phyloP scores from a whole-genome alignment of 1,284 basidiomycete species.

The Melampsora americana region DNA sequence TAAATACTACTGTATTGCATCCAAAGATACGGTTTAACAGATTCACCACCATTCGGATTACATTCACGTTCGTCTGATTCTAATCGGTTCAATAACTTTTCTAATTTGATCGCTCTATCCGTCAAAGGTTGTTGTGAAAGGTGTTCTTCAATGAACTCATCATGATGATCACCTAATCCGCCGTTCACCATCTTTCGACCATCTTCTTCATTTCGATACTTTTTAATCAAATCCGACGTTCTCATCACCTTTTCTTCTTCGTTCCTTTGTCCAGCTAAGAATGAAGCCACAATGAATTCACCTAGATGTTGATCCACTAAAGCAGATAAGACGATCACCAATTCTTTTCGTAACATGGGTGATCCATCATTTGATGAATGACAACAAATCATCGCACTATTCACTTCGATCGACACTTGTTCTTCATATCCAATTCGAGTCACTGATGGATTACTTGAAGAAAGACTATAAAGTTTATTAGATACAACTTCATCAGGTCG shows the following conservation, averaged over 20 bases:
- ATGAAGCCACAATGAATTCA: constrained; percentile 42
- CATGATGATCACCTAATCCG: not conserved
- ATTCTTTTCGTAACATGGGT: constrained; percentile 41
- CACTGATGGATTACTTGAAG: constrained; percentile 32
- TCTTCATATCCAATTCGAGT: constrained; percentile 33
- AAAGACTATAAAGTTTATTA: constrained; percentile 35
- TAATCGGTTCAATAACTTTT: constrained; percentile 35
- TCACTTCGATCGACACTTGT: constrained; percentile 42
- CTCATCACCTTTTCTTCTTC: constrained; percentile 20
- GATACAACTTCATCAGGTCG: not conserved
- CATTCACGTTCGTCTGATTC: constrained; percentile 23
- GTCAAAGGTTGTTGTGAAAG: constrained; percentile 18
- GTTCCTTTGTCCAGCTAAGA: constrained; percentile 25
- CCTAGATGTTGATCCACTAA: constrained; percentile 43
- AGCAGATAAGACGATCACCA: constrained; percentile 41
- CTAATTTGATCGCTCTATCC: constrained; percentile 35
- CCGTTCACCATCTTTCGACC: not conserved
- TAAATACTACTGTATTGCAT: constrained; percentile 50
- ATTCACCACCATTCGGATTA: constrained; percentile 23
- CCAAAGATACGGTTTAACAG: constrained; percentile 37
- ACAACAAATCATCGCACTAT: constrained; percentile 41
- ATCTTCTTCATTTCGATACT: constrained; percentile 21
- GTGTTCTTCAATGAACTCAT: not conserved
- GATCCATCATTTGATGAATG: constrained; percentile 43
- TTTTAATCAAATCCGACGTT: constrained; percentile 23